Conservation (phyloP, 352 stramenopile genomes). For the Globisporangium sylvaticum region DNA sequence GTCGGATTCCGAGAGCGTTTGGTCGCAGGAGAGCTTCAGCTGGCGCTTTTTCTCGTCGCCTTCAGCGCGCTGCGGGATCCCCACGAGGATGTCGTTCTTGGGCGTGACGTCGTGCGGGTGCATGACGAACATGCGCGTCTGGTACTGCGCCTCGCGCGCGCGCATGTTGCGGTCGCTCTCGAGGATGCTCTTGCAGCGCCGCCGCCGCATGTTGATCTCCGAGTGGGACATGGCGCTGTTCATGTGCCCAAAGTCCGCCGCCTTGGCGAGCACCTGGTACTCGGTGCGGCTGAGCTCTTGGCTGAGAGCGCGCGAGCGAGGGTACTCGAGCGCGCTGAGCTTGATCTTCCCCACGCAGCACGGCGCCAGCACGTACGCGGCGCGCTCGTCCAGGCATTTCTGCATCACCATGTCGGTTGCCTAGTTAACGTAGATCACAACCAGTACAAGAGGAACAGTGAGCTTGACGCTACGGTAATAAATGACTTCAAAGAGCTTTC, state of each 20-base stretch:
- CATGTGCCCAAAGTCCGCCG: conserved; percentile 70
- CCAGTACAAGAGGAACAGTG: not conserved
- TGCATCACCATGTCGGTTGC: conserved; percentile 82
- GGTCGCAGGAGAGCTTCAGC: conserved; percentile 30
- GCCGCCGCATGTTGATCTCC: conserved; percentile 46
- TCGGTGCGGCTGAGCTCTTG: conserved; percentile 45
- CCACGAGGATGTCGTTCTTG: conserved; percentile 84
- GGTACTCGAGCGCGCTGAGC: conserved; percentile 53
- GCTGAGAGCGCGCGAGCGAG: conserved; percentile 46
- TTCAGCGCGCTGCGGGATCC: conserved; percentile 31
- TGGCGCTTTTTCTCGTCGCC: conserved; percentile 2
- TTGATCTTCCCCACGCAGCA: conserved; percentile 85
- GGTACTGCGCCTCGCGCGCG: conserved; percentile 49
- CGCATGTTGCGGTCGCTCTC: conserved; percentile 74
- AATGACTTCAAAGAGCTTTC: not conserved
- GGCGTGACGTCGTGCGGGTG: conserved; percentile 59
- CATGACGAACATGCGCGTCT: conserved; percentile 80
- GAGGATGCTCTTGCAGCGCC: conserved; percentile 75
- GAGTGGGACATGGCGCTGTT: conserved; percentile 36
- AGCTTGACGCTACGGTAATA: not conserved
- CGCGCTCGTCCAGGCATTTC: conserved; percentile 53
- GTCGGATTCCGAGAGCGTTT: conserved; percentile 11
- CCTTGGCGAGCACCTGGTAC: conserved; percentile 76
- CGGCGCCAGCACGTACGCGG: conserved; percentile 71
- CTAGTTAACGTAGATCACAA: conserved; percentile 1